Evolutionary conservation across 169 alveolate genomes (phyloP).

Genomic region (Babesia microti): DNA sequence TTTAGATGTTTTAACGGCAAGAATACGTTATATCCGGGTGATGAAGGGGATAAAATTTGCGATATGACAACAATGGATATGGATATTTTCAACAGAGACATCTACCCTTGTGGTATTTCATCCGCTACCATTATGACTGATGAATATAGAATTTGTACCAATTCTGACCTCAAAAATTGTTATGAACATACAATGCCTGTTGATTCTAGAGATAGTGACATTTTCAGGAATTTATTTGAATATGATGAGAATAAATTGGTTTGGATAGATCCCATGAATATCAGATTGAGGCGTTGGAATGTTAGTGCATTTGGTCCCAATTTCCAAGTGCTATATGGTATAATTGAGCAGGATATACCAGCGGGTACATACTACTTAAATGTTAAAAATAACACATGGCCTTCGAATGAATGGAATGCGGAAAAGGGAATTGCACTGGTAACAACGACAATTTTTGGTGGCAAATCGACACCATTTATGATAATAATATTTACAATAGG

Average conservation of each 20-base stretch:
- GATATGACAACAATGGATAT: no score
- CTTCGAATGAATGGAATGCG: slow-evolving; percentile 33
- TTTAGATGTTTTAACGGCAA: slow-evolving; percentile 31
- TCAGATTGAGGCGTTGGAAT: slow-evolving; percentile 35
- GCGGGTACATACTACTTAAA: slow-evolving; percentile 28
- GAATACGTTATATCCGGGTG: slow-evolving; percentile 38
- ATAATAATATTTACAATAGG: slow-evolving; percentile 9
- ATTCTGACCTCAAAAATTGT: no score
- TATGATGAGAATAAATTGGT: slow-evolving; percentile 6
- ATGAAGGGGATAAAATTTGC: slow-evolving; percentile 22
- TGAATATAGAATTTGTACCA: slow-evolving; percentile 29
- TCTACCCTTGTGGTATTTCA: slow-evolving; percentile 45
- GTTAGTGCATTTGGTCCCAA: slow-evolving; percentile 20
- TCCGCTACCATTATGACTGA: slow-evolving; percentile 48
- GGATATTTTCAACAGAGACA: slow-evolving; percentile 16
- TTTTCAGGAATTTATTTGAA: not conserved
- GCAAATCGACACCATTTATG: slow-evolving; percentile 17
- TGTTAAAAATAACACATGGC: slow-evolving; percentile 39
- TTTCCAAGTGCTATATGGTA: slow-evolving; percentile 38
- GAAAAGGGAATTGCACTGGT: slow-evolving; percentile 19
- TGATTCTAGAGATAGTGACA: not conserved
- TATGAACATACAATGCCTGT: not conserved
- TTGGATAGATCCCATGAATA: slow-evolving; percentile 38
- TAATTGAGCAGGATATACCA: slow-evolving; percentile 5
- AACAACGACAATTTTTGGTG: slow-evolving; percentile 21